Evolutionary conservation across 225 moss, liverwort and hornwort genomes (phyloP), one percentile per base, ranked within the genome.

Genomic region (Polytrichum formosum): DNA sequence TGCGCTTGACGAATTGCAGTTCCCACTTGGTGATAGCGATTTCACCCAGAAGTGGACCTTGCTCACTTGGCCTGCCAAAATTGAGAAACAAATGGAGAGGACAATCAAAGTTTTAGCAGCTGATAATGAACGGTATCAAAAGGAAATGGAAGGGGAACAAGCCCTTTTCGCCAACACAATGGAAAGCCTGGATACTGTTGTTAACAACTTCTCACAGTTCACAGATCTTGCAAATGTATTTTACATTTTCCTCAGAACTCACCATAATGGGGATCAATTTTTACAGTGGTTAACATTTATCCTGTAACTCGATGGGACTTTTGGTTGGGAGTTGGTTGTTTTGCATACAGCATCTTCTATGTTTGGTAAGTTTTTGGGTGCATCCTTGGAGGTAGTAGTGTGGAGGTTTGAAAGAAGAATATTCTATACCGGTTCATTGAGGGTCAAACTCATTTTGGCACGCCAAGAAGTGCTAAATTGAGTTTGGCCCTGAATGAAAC

Each of bases 61-160:
- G 23, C 65, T 90, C 54, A 85, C 85, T 29, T 92, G 92, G 92
- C 95, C 92, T 72, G 22, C 71, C 21, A 95, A 91, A 53, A 90
- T 95, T 74, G 83, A 90, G 54, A 92, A 90, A 64, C 92, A 92
- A 76, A 85, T 89, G 74, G 89, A 95, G 26, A 95, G 91, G 54
- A 88, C 92, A 70, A 19, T 85, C 28, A 95, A 95, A 62, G 71
- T 82, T 26, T 18, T 92, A 35, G 77, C 70, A 60, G 67, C 67
- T 72, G 95, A 95, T 77, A 95, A 90, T 71, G 95, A 95, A 19
- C 86, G 80, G 0, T 95, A 95, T 67, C 89, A 92, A 76, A 95
- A 90, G 67, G 90, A 95, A 78, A 95, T 95, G 91, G 88, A 92
- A 83, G 91, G 85, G 26, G 91, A 95, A 73, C 95, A 95, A 77